These are phyloP conservation scores for Pythium scleroteichum DNA, from an alignment of 352 stramenopile genomes.

Conservation along the genomic window DNA sequence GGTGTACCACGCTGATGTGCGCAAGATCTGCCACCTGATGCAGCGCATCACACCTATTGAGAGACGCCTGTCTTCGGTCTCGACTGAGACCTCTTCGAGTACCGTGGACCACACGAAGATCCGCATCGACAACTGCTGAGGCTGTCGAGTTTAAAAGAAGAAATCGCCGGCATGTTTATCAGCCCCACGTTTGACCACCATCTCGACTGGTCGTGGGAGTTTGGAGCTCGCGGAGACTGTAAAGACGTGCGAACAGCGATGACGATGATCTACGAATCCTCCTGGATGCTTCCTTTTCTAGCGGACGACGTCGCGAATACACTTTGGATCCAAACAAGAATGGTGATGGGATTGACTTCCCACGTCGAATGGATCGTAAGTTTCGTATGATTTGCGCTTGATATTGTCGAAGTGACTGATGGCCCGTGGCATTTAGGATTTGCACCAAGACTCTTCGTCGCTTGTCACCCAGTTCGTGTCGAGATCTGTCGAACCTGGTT, in stretches of 20 bases:
- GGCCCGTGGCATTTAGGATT: constrained; percentile 1
- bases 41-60: not conserved
- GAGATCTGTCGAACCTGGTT: not conserved
- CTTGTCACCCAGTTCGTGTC: constrained; percentile 10
- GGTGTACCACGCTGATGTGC: not conserved
- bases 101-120: too few species aligned
- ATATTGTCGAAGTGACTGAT: too few species aligned
- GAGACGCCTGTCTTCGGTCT: not conserved
- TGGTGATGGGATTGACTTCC: not conserved
- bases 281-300: constrained; percentile 12
- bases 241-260: too few species aligned
- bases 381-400: not conserved
- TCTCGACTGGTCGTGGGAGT: not conserved
- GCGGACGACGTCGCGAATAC: constrained; percentile 5
- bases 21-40: not conserved
- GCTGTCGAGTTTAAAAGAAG: too few species aligned
- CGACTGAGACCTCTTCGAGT: not conserved
- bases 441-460: not conserved
- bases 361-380: constrained; percentile 10
- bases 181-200: too few species aligned
- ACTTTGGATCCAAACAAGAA: constrained; percentile 9
- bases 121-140: too few species aligned
- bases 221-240: not conserved
- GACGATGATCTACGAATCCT: constrained; percentile 6
- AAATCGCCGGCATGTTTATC: too few species aligned